Base-by-base conservation (phyloP, 108 stramenopile genomes). In the Skeletonema menzelii region DNA sequence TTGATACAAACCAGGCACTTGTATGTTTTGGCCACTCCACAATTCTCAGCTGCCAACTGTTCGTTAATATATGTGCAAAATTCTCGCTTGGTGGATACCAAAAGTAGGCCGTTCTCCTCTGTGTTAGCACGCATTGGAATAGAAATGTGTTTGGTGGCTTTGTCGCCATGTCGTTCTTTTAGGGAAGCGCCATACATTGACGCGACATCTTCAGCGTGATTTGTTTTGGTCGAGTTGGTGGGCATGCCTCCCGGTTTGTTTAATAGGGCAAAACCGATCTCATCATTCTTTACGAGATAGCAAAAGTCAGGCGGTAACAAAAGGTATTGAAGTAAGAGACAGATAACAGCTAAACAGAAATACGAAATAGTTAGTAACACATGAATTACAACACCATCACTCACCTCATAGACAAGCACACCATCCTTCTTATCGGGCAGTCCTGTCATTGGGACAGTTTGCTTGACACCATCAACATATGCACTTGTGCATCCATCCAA, bases 181-280 rank as follows among this genome's bases (percentile, higher is more conserved):
- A 79, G 37, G 28, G 70, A 60, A n/a, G 73, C 56, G n/a, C 49
- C 44, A 56, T 74, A 79, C 73, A 72, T 67, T 5, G 72, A 68
- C 11, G 65, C 42, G 6, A 80, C 82, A 67, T 85, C 80, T 69
- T 85, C 85, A 20, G 72, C 56, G 35, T 74, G 77, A 40, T 85
- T 85, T 63, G 67, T 81, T 11, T 65, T 55, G 4, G 85, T 85
- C 59, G 82, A 31, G 47, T 79, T 65, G 57, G 42, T 64, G 15
- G 85, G 85, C 49, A 82, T 67, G 17, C 46, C 63, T 13, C 80
- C 76, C 0, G 85, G 85, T 55, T 85, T 85, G 69, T 85, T 75
- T 11, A 85, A 30, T 3, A 81, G 56, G n/a, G 63, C 27, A 46
- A 67, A 81, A 12, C 84, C 84, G 49, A 82, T 13, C 3, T 72